These are phyloP conservation scores for Glutinoglossum americanum DNA, from an alignment of 495 filamentous ascomycete genomes.

Conservation along the genomic window DNA sequence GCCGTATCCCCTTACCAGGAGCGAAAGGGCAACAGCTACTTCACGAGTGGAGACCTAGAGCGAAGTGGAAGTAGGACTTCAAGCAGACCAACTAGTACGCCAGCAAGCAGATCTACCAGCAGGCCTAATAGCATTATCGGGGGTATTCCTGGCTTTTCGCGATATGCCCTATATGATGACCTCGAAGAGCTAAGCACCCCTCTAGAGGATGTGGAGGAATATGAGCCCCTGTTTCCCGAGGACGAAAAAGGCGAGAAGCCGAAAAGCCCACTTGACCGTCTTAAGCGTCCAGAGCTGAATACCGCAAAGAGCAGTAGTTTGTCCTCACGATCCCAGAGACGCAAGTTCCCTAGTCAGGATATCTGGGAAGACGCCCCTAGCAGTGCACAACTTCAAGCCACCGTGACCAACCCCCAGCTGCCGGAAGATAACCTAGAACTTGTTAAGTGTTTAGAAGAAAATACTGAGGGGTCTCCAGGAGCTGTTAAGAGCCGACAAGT, in stretches of 20 bases:
- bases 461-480: constrained; percentile 7
- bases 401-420: constrained; percentile 61
- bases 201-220: constrained; percentile 78
- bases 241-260: constrained; percentile 40
- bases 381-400: constrained; percentile 62
- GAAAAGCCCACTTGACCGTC: constrained; percentile 32
- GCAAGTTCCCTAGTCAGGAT: constrained; percentile 49
- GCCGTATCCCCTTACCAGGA: constrained; percentile 51
- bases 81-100: constrained; percentile 17
- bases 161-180: constrained; percentile 30
- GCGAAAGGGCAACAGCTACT: constrained; percentile 34
- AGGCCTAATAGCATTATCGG: constrained; percentile 46
- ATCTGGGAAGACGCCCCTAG: constrained; percentile 94
- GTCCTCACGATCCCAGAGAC: neutral
- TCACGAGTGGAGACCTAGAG: constrained; percentile 20
- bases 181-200: constrained; percentile 39
- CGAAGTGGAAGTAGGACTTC: constrained; percentile 4
- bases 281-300: constrained; percentile 37
- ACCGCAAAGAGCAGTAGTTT: neutral
- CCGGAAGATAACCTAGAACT: constrained; percentile 18
- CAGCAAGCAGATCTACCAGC: constrained; percentile 34
- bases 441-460: constrained; percentile 13
- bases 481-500: constrained; percentile 34
- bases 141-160: constrained; percentile 20
- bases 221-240: constrained; percentile 86